Evolutionary conservation across 257 asterid species (phyloP).

Genomic region (Apocynum venetum): DNA sequence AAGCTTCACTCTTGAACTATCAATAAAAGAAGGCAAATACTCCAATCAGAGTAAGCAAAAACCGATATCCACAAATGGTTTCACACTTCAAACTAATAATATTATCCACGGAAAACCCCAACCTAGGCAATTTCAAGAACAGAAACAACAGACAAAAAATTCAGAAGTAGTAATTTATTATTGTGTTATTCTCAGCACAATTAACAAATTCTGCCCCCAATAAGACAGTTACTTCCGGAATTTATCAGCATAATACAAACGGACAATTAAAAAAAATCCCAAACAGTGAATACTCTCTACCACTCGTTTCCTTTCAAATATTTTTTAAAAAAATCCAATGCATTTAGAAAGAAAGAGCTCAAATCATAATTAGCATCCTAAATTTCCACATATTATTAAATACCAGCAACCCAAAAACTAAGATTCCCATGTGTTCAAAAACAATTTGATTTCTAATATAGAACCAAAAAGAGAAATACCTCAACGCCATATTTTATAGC

Average conservation of each 20-base stretch:
- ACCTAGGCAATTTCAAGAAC: not conserved
- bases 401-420: not conserved
- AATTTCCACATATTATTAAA: not conserved
- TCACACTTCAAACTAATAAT: not conserved
- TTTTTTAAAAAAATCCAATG: not conserved
- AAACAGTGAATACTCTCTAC: not conserved
- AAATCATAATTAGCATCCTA: not conserved
- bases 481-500: slow-evolving; percentile 91
- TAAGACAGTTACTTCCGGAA: not conserved
- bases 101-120: not conserved
- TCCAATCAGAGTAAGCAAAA: not conserved
- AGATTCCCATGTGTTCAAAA: not conserved
- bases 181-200: not conserved
- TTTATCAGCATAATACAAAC: not conserved
- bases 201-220: not conserved
- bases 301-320: not conserved
- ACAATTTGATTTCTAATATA: not conserved
- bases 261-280: not conserved
- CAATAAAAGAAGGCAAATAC: not conserved
- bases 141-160: not conserved
- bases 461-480: slow-evolving; percentile 27
- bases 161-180: not conserved
- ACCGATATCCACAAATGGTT: not conserved
- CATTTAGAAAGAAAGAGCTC: not conserved
- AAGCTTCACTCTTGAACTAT: not conserved